Percentiles rank a stretch among this genome's conserved stretches.
phyloP scores from a whole-genome alignment of 371 early-diverging fungal species.

The Amoeboaphelidium occidentale region DNA sequence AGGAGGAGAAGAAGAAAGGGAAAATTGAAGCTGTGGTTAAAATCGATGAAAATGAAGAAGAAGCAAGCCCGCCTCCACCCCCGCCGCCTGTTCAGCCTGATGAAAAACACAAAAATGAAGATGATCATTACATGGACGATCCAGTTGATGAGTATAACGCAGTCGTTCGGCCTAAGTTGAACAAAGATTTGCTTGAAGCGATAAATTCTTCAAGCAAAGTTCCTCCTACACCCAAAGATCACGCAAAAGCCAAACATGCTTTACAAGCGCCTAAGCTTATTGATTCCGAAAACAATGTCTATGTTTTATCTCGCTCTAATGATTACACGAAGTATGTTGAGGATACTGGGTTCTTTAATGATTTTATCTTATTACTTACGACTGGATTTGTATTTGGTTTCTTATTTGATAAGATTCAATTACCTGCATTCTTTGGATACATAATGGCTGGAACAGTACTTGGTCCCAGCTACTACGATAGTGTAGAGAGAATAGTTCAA shows the following conservation, averaged over 20 bases:
- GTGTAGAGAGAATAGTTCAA: conserved; percentile 20
- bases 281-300: conserved; percentile 26
- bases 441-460: conserved; percentile 26
- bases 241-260: background rate
- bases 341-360: conserved; percentile 26
- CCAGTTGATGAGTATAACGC: background rate
- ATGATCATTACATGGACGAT: background rate
- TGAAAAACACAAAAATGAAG: background rate
- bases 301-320: conserved; percentile 23
- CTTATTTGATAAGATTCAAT: conserved; percentile 19
- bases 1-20: background rate
- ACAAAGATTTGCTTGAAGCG: background rate
- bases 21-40: background rate
- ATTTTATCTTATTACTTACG: conserved; percentile 23
- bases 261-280: too few relatives aligned
- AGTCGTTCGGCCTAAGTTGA: too few relatives aligned
- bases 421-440: conserved; percentile 32
- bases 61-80: background rate
- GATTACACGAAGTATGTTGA: conserved; percentile 13
- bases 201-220: background rate
- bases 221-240: background rate
- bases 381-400: conserved; percentile 19
- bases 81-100: background rate
- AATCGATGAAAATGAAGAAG: background rate
- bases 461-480: conserved; percentile 20